These are phyloP conservation scores for Ambrosiella beaveri DNA, from an alignment of 2,329 filamentous ascomycete genomes.

Conservation along the genomic window DNA sequence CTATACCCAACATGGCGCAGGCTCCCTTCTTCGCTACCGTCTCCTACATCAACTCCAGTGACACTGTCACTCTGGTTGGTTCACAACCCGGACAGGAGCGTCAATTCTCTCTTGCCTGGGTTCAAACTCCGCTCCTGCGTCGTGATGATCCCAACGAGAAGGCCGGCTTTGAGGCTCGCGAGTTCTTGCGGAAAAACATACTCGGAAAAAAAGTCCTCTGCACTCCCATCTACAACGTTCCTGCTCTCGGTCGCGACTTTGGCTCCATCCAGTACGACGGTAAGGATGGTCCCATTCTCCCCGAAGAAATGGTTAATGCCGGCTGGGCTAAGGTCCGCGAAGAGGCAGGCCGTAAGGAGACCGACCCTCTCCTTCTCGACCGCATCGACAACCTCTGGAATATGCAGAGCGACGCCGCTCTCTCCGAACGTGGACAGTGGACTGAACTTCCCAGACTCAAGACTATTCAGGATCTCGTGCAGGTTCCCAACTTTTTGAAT, in stretches of 20 bases:
- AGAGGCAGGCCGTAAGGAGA: conserved; percentile 82
- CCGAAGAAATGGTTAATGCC: conserved; percentile 68
- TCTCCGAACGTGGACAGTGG: conserved; percentile 70
- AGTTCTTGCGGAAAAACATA: conserved; percentile 67
- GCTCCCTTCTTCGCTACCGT: conserved; percentile 47
- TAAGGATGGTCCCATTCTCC: conserved; percentile 57
- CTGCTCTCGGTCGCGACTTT: conserved; percentile 73
- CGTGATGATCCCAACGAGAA: conserved; percentile 74
- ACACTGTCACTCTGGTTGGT: conserved; percentile 21
- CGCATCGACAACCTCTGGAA: conserved; percentile 62
- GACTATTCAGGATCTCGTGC: conserved; percentile 62
- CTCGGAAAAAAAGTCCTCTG: conserved; percentile 82
- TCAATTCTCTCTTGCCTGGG: conserved; percentile 77
- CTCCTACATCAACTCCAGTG: conserved; percentile 63
- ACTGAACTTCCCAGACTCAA: conserved; percentile 50
- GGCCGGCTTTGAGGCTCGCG: conserved; percentile 85
- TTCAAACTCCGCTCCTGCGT: conserved; percentile 70
- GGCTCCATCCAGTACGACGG: conserved; percentile 59
- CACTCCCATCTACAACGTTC: conserved; percentile 72
- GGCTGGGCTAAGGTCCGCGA: conserved; percentile 90
- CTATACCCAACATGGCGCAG: conserved; percentile 19
- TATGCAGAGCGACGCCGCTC: conserved; percentile 61
- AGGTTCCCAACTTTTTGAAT: conserved; percentile 56
- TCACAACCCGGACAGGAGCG: conserved; percentile 53
- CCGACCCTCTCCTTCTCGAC: conserved; percentile 55